Evolutionary conservation across 805 yeast genomes (phyloP), one percentile per base, ranked within the genome.

Genomic region (Nakazawaea populi): DNA sequence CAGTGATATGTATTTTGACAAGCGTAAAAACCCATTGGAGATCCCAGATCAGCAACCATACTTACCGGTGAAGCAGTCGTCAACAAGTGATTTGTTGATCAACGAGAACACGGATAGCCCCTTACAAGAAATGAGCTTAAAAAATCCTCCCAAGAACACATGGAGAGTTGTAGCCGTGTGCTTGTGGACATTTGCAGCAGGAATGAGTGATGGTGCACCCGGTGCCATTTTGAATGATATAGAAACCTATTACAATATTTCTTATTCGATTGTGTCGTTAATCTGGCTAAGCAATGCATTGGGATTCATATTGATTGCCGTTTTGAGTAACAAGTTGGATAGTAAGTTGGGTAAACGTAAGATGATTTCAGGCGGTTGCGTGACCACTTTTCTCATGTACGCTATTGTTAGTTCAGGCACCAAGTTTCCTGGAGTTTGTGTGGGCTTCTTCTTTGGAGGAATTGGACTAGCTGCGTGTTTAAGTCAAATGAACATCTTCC

Each of bases 161-260:
- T 71, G 70, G 66, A 62, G 85, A 51, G 61, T 77, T 5, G 48
- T 69, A 9, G 65, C 78, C 8, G 59, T 69, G 10, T 63, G 75
- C 34, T 5, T 62, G 4, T 78, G 79, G 77, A 60, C 64, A 8
- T 62, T 74, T 41, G 55, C 69, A 2, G 55, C 60, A 9, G 85
- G 85, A 1, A 61, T 77, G 55, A 59, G 73, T 30, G 87, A 82
- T 58, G 82, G 82, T 52, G 78, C 81, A 11, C 77, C 82, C 1
- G 87, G 86, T 52, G 82, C 85, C 0, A 61, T 82, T n/a, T 62
- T 82, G 47, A 84, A 83, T 5, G 64, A 67, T 42, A 76, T 82
- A 39, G 85, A 82, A 55, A 59, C 50, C 4, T 69, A 73, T 58
- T 82, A 79, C 58, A 48, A 58, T 36, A 69, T 81, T 48, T 66